A percentile compares a stretch with the other conserved stretches of the same genome.
Conservation (phyloP, 257 asterid species). For the Solanum rostratum region DNA sequence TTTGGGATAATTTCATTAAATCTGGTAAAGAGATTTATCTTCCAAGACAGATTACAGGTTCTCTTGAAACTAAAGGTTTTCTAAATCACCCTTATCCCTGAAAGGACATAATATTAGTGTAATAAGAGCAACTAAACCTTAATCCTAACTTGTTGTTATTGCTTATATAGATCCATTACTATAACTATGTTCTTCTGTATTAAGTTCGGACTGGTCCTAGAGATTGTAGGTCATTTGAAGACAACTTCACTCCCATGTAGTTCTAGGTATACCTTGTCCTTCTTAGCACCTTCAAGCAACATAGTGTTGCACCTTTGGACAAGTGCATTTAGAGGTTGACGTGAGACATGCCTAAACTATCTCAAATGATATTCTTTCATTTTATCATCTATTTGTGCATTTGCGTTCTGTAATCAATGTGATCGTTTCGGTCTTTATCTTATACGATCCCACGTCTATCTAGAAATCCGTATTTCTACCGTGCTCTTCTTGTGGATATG, state of each 20-base stretch:
- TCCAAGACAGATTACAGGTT: not conserved
- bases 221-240: not conserved
- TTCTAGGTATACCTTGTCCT: not conserved
- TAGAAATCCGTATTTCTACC: not conserved
- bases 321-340: not conserved
- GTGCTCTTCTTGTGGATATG: not conserved
- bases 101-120: not conserved
- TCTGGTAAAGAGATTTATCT: not conserved
- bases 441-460: not conserved
- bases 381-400: not conserved
- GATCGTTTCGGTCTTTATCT: not conserved
- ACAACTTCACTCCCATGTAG: not conserved
- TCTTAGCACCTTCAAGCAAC: not conserved
- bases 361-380: not conserved
- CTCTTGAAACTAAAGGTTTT: not conserved
- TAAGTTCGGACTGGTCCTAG: not conserved
- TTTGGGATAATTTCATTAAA: not conserved
- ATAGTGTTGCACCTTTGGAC: not conserved
- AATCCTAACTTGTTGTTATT: not conserved
- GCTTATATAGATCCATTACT: not conserved
- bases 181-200: not conserved
- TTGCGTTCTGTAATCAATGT: not conserved
- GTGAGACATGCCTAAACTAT: not conserved
- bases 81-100: not conserved
- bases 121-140: not conserved